Base-by-base conservation (phyloP, 1,139 yeast species). In the Pichia sp. region DNA sequence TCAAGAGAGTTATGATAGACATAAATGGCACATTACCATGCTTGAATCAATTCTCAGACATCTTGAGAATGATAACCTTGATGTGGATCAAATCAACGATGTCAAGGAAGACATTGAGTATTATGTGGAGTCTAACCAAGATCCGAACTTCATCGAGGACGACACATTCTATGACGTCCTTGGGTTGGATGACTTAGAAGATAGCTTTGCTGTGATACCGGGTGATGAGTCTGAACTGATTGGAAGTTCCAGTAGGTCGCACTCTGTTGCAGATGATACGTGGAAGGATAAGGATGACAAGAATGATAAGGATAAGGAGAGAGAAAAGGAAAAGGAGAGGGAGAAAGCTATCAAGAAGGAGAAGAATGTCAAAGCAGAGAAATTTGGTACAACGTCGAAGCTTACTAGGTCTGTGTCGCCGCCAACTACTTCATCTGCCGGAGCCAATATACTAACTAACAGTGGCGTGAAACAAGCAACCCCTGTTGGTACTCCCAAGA, bases 131-230 rank as follows among this genome's bases (percentile, higher is more conserved):
- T 84, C 91, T 45, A 93, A 91, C 55, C 94, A 84, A 60, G 96
- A 87, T 40, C 94, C 80, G n/a, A 96, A 88, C 52, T 93, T 87
- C 58, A 84, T 91, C 18, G 97, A 91, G 54, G 95, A 91, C 58
- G 97, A 91, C 51, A 91, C 87, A 24, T 77, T 91, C 46, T 91
- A 91, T 56, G 97, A 91, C 49, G 87, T 78, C 40, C 70, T 91
- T 47, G 91, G 84, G 37, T 70, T 86, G 35, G 86, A 76, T 38
- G 86, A 79, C 31, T 75, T 73, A 28, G 82, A 74, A 33, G 77
- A 72, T 36, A 66, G 66, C 47, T 63, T 50, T 45, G 50, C 48
- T 7, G 66, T 63, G 35, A 78, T 75, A 19, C 63, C 65, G 20
- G 67, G 66, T 39, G 74, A 69, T 39, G 72, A 64, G 22, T 63